Conservation (phyloP, 192 early-diverging fungal species). For the Backusella psychrophila region DNA sequence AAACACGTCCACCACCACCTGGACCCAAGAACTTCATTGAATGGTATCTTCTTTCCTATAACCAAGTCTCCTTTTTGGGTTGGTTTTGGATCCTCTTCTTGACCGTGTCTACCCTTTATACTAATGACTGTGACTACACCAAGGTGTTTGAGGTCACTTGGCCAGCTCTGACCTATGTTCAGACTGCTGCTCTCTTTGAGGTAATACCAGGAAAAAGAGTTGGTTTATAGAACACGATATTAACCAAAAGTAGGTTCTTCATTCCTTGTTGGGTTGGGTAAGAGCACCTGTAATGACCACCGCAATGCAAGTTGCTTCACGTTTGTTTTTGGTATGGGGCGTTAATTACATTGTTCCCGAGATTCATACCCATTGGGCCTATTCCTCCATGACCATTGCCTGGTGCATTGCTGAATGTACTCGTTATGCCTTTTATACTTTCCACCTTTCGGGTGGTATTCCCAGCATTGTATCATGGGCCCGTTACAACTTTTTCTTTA, state of each 20-base stretch:
- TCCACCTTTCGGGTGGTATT: slow-evolving; percentile 63
- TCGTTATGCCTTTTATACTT: slow-evolving; percentile 89
- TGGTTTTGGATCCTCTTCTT: slow-evolving; percentile 76
- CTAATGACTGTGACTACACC: slow-evolving; percentile 51
- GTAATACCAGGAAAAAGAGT: slow-evolving; percentile 29
- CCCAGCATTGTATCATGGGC: slow-evolving; percentile 59
- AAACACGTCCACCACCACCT: not conserved
- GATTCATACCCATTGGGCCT: slow-evolving; percentile 64
- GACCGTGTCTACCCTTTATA: slow-evolving; percentile 50
- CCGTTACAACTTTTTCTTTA: slow-evolving; percentile 93
- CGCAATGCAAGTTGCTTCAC: slow-evolving; percentile 82
- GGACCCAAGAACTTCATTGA: slow-evolving; percentile 29
- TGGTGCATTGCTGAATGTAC: slow-evolving; percentile 93
- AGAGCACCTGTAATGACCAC: slow-evolving; percentile 79
- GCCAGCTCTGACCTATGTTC: slow-evolving; percentile 64
- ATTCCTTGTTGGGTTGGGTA: slow-evolving; percentile 65
- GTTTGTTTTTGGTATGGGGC: slow-evolving; percentile 83
- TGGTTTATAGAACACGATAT: not conserved
- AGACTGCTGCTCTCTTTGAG: slow-evolving; percentile 84
- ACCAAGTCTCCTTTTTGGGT: slow-evolving; percentile 73
- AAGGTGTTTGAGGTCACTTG: slow-evolving; percentile 66
- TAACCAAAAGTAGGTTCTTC: slow-evolving; percentile 16
- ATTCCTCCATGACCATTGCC: slow-evolving; percentile 82
- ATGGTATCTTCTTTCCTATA: slow-evolving; percentile 84
- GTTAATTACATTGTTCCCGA: slow-evolving; percentile 69